Conservation (phyloP, 139 green algal species). For the Trebouxia sp. region DNA sequence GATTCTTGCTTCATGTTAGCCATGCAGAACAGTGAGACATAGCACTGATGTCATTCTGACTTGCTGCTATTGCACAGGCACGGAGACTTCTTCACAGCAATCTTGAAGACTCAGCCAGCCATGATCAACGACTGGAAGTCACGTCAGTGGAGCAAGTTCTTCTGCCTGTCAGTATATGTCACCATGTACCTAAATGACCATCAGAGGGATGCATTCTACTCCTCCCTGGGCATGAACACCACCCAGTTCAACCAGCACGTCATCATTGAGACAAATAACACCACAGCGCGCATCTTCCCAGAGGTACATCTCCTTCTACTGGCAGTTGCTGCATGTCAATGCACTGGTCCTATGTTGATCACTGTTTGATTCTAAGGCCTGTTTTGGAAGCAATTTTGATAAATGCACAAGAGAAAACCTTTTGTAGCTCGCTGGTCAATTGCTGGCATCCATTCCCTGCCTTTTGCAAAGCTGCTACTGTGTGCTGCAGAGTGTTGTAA, state of each 20-base stretch:
- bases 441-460: too few relatives aligned
- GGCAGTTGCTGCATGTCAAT: too few relatives aligned
- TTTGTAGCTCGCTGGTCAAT: too few relatives aligned
- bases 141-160: slow-evolving; percentile 97
- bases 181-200: slow-evolving; percentile 99
- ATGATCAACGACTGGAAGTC: slow-evolving; percentile 59
- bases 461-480: background rate
- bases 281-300: slow-evolving; percentile 94
- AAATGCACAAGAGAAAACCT: too few relatives aligned
- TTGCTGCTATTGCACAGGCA: slow-evolving; percentile 60
- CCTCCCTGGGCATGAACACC: slow-evolving; percentile 92
- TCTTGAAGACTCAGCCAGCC: slow-evolving; percentile 89
- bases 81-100: slow-evolving; percentile 93
- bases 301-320: slow-evolving; percentile 67
- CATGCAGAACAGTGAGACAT: too few relatives aligned
- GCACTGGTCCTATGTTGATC: too few relatives aligned
- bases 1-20: too few relatives aligned
- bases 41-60: background rate
- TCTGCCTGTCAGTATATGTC: slow-evolving; percentile 99
- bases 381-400: too few relatives aligned
- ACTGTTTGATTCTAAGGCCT: too few relatives aligned
- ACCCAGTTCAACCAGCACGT: slow-evolving; percentile 98
- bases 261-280: slow-evolving; percentile 99
- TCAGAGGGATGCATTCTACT: slow-evolving; percentile 90
- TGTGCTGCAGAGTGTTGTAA: background rate